phyloP scores from a whole-genome alignment of 2,329 filamentous ascomycete genomes.

The Colletotrichum plurivorum region DNA sequence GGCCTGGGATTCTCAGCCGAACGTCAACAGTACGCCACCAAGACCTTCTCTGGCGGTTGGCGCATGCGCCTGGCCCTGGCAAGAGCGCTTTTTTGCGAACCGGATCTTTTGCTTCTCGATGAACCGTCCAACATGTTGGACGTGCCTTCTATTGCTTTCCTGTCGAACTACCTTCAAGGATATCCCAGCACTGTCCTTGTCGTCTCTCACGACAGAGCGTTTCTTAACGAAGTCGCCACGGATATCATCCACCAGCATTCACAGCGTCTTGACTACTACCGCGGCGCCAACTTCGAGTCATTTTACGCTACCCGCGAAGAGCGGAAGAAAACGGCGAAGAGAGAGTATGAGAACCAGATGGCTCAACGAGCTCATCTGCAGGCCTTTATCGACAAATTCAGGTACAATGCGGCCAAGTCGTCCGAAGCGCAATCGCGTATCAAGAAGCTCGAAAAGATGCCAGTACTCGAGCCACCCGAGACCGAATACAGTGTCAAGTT shows the following conservation, averaged over 20 bases:
- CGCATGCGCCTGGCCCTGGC: conserved; percentile 97
- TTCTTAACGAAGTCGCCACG: conserved; percentile 98
- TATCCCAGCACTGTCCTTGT: conserved; percentile 97
- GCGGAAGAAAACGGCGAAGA: conserved; percentile 94
- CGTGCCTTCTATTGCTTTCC: conserved; percentile 98
- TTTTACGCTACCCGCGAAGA: conserved; percentile 99
- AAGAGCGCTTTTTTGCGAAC: conserved; percentile 96
- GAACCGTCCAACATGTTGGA: conserved; percentile 99
- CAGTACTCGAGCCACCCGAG: conserved; percentile 89
- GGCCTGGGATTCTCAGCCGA: conserved; percentile 97
- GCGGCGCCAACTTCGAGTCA: conserved; percentile 94
- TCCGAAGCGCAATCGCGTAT: conserved; percentile 98
- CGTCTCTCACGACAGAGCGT: conserved; percentile 98
- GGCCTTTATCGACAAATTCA: conserved; percentile 99
- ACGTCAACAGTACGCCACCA: conserved; percentile 92
- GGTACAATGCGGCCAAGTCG: conserved; percentile 98
- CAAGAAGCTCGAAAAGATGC: conserved; percentile 99
- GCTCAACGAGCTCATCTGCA: conserved; percentile 92
- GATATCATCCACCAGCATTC: conserved; percentile 99
- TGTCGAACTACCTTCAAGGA: conserved; percentile 92
- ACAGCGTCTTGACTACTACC: conserved; percentile 97
- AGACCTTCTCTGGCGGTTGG: conserved; percentile 99
- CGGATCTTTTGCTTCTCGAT: conserved; percentile 94
- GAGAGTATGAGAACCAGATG: conserved; percentile 99
- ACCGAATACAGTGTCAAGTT: conserved; percentile 97